These are phyloP conservation scores for Craterostigma plantagineum DNA, from an alignment of 257 asterid species.

Conservation along the genomic window DNA sequence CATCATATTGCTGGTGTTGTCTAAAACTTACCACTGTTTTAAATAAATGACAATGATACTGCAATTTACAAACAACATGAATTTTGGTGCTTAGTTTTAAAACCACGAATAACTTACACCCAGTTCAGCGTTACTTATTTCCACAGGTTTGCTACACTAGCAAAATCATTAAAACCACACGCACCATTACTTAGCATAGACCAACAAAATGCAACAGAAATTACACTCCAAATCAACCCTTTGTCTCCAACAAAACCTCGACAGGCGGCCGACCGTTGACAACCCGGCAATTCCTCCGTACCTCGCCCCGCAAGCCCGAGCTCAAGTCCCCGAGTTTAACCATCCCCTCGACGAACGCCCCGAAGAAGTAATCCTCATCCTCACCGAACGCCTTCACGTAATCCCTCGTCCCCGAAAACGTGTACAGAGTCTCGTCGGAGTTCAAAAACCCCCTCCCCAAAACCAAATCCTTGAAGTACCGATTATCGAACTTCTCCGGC, in stretches of 20 bases:
- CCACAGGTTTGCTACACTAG: too few species aligned
- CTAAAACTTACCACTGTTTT: too few species aligned
- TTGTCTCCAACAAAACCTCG: conserved; percentile 9
- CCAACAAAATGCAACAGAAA: too few species aligned
- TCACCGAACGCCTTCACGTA: conserved; percentile 31
- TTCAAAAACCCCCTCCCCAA: conserved; percentile 65
- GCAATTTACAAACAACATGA: too few species aligned
- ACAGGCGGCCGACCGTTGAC: conserved; percentile 15
- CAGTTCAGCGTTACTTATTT: too few species aligned
- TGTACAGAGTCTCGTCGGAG: conserved; percentile 53
- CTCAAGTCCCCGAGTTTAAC: conserved; percentile 60
- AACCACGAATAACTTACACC: too few species aligned
- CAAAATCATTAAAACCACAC: too few species aligned
- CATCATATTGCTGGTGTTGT: too few species aligned
- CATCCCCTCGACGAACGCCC: conserved; percentile 60
- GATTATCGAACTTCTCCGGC: conserved; percentile 51
- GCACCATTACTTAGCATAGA: too few species aligned
- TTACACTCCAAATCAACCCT: neutral
- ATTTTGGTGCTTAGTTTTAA: too few species aligned
- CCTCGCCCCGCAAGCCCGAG: conserved; percentile 42
- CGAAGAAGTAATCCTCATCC: conserved; percentile 21
- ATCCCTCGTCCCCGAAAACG: conserved; percentile 25
- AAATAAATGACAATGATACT: too few species aligned
- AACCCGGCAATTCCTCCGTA: conserved; percentile 48
- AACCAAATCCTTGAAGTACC: conserved; percentile 55